Conservation (phyloP, 257 asterid species). For the Solanum megistacrolobum region DNA sequence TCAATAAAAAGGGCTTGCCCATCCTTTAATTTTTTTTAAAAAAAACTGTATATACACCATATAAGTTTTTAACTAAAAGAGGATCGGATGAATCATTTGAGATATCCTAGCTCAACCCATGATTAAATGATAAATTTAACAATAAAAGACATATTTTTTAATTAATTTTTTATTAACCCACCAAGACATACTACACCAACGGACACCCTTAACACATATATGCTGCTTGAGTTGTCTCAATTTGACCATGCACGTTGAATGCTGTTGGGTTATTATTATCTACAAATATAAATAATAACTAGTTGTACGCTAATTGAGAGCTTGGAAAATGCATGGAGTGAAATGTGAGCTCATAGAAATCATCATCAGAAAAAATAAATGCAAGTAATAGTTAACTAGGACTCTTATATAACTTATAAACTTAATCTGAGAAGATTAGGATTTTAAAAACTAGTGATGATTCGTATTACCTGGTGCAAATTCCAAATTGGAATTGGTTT, state of each 20-base stretch:
- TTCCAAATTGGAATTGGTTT: neutral
- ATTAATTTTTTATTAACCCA: neutral
- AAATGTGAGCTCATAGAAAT: neutral
- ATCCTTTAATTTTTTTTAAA: too few relatives aligned
- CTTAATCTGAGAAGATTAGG: neutral
- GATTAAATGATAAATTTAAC: neutral
- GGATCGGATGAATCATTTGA: neutral
- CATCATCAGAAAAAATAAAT: neutral
- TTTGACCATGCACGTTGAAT: neutral
- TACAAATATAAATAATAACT: neutral
- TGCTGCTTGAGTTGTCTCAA: neutral
- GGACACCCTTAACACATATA: neutral
- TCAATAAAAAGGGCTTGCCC: too few relatives aligned
- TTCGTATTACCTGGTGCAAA: neutral
- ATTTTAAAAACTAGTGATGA: neutral
- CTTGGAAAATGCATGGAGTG: neutral
- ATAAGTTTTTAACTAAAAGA: neutral
- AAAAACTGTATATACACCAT: neutral
- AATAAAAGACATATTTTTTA: neutral
- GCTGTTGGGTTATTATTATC: neutral
- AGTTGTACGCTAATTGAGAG: neutral
- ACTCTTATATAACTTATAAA: neutral
- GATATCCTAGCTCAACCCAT: neutral
- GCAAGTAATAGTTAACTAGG: neutral
- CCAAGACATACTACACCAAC: neutral